Evolutionary conservation across 73 alveolate species (phyloP), one percentile per base, ranked within the genome.

Genomic region (Paramecium caudatum): DNA sequence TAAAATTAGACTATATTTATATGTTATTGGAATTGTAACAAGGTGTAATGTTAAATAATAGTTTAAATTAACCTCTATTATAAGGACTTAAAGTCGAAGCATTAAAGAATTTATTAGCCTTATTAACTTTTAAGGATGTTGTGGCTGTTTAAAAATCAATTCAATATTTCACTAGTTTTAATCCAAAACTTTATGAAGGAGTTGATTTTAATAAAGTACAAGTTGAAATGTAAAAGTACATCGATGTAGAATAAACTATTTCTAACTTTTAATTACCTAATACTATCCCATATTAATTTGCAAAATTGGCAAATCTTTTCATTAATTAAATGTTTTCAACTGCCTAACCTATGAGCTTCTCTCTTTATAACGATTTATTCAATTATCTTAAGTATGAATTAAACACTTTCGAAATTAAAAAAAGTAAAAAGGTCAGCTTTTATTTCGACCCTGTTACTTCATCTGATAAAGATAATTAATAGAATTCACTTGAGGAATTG

Each of bases 81-180:
- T 17, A 68, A 13, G 84, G 84, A 68, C 34, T 68, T 3, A 68
- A 68, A 8, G 50, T 68, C 13, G 84, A 68, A 10, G 33, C 84
- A 68, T 37, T 68, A 2, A 68, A 37, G n/a, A 68, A 68, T 68
- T 68, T 68, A n/a, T 32, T 68, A 33, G 30, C 8, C 15, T 32
- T 68, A 12, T 6, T 68, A 3, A n/a, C 47, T 12, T 68, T 68
- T 17, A 68, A 68, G 33, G 84, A 68, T 68, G 84, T 36, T 12
- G 1, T 32, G 3, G 34, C 34, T 6, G 12, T 68, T 7, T n/a
- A 30, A 34, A 68, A 16, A 8, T 47, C 61, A 0, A 6, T 68
- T 32, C 17, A 68, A 68, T 68, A 68, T 5, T 68, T 68, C n/a
- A 68, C 34, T 68, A 32, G 33, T 37, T 68, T 3, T 34, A 4